Conservation (phyloP, 352 stramenopile genomes). For the Phytophthora pisi region DNA sequence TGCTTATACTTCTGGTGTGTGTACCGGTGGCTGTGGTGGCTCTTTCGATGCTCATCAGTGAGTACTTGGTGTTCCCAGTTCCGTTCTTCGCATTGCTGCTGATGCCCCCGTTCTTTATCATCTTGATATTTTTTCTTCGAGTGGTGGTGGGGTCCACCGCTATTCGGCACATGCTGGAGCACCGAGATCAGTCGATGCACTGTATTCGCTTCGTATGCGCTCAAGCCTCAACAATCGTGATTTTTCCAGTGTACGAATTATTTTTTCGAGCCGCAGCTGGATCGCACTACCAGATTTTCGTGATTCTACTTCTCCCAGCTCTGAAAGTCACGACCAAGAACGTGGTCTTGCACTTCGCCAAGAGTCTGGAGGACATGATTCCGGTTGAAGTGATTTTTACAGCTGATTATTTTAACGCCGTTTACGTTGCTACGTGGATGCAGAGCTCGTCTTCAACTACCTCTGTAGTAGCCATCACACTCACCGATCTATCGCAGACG, state of each 20-base stretch:
- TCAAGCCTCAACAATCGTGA: conserved; percentile 20
- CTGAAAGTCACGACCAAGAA: conserved; percentile 39
- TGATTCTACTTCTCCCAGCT: conserved; percentile 28
- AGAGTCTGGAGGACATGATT: conserved; percentile 28
- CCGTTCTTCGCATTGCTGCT: conserved; percentile 23
- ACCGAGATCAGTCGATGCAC: conserved; percentile 16
- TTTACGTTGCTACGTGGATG: conserved; percentile 36
- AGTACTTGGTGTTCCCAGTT: conserved; percentile 28
- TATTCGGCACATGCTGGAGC: conserved; percentile 12
- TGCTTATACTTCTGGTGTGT: conserved; percentile 6
- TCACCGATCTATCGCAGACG: conserved; percentile 29
- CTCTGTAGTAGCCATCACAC: conserved; percentile 19
- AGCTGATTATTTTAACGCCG: conserved; percentile 33
- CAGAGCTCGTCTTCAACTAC: conserved; percentile 18
- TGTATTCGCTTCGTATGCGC: conserved; percentile 25
- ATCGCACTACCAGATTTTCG: conserved; percentile 11
- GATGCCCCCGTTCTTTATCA: conserved; percentile 15
- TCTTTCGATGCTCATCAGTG: conserved; percentile 11
- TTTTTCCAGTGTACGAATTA: conserved; percentile 35
- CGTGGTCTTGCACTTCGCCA: conserved; percentile 13
- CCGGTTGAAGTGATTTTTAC: conserved; percentile 33
- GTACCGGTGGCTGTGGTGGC: conserved; percentile 1
- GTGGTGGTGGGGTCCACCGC: conserved; percentile 6
- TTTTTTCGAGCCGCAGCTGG: conserved; percentile 13
- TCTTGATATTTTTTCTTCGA: conserved; percentile 18